Evolutionary conservation across 2,329 filamentous ascomycete species (phyloP).

Genomic region (Leptodontidium sp.): DNA sequence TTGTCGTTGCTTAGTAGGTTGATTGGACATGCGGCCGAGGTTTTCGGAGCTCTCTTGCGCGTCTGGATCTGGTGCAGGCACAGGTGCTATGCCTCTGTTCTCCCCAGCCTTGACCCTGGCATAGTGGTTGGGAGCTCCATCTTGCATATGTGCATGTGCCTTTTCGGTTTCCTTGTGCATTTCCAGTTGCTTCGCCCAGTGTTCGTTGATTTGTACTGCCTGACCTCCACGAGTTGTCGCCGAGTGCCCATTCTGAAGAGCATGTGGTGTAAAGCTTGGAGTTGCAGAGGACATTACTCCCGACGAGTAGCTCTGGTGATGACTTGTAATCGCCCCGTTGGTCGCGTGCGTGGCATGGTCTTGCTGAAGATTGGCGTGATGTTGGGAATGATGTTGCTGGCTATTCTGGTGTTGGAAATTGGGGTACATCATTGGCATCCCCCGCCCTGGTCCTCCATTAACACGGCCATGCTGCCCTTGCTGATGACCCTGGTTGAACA

Average conservation of each 20-base stretch:
- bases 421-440: constrained; percentile 73
- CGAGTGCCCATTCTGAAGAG: constrained; percentile 65
- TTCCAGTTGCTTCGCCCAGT: constrained; percentile 90
- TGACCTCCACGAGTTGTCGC: constrained; percentile 58
- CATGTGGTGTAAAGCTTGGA: constrained; percentile 60
- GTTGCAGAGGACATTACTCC: constrained; percentile 71
- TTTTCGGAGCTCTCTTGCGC: constrained; percentile 60
- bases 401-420: constrained; percentile 69
- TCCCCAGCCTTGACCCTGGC: constrained; percentile 74
- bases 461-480: constrained; percentile 79
- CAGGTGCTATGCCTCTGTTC: constrained; percentile 67
- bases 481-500: constrained; percentile 77
- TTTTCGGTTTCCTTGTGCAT: constrained; percentile 80
- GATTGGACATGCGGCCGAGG: constrained; percentile 66
- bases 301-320: constrained; percentile 69
- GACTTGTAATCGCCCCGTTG: constrained; percentile 63
- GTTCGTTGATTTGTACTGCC: constrained; percentile 64
- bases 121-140: constrained; percentile 74
- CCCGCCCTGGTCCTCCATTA: constrained; percentile 72
- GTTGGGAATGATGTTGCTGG: constrained; percentile 66
- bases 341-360: constrained; percentile 63
- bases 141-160: constrained; percentile 75
- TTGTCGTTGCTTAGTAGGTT: constrained; percentile 61
- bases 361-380: constrained; percentile 66
- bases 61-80: constrained; percentile 52